Evolutionary conservation across 2,329 filamentous ascomycete species (phyloP).

Genomic region (Ophiostoma ips): DNA sequence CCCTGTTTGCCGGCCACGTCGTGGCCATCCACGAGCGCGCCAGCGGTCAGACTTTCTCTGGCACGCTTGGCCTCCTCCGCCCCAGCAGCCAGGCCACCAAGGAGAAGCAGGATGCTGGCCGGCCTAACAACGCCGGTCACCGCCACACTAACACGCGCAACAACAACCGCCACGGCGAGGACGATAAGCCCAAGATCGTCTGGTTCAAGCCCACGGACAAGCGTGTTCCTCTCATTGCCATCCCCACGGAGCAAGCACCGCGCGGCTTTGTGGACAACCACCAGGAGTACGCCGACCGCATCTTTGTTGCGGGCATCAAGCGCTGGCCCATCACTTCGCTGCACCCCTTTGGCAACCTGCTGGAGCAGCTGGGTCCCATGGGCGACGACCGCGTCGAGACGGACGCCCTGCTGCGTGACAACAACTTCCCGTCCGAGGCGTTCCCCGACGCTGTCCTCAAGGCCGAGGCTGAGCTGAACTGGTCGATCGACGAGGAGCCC

Average conservation of each 20-base stretch:
- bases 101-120: slow-evolving; percentile 97
- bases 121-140: slow-evolving; percentile 45
- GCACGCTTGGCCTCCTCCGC: slow-evolving; percentile 81
- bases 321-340: slow-evolving; percentile 99
- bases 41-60: slow-evolving; percentile 97
- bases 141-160: slow-evolving; percentile 31
- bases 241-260: slow-evolving; percentile 93
- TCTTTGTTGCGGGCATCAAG: slow-evolving; percentile 98
- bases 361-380: slow-evolving; percentile 95
- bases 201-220: slow-evolving; percentile 99
- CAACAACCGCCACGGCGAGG: slow-evolving; percentile 61
- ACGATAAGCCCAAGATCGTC: slow-evolving; percentile 98
- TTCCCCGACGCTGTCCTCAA: slow-evolving; percentile 95
- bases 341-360: slow-evolving; percentile 92
- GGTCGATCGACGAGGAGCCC: slow-evolving; percentile 62
- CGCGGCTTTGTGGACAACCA: slow-evolving; percentile 98
- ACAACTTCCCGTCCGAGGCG: slow-evolving; percentile 96
- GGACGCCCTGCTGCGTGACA: slow-evolving; percentile 89
- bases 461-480: slow-evolving; percentile 82
- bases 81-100: slow-evolving; percentile 98
- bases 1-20: slow-evolving; percentile 89
- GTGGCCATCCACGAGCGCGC: slow-evolving; percentile 96
- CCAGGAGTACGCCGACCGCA: slow-evolving; percentile 91
- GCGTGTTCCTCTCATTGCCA: slow-evolving; percentile 93
- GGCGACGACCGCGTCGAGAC: slow-evolving; percentile 96